Base-by-base conservation (phyloP, 75 land plant genomes). In the Picea sitchensis region DNA sequence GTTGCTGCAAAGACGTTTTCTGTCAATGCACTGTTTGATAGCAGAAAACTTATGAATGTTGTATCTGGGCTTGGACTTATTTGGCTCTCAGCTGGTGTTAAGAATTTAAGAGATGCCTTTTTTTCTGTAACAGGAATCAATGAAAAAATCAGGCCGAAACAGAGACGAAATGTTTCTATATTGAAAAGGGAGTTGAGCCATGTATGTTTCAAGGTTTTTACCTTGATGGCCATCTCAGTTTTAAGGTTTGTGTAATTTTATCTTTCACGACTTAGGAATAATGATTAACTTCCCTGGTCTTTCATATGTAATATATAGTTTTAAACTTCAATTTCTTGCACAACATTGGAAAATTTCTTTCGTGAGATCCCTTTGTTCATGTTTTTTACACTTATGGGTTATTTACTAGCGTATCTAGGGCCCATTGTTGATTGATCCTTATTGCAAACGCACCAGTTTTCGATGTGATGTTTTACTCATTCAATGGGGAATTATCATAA, bases 61-160 rank as follows among this genome's bases (percentile, higher is more conserved):
- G 21, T 74, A 15, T 20, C 34, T 54, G 81, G 81, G 41, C 54
- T 73, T 51, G 81, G 81, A n/a, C 56, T 80, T 32, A 4, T 80
- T 17, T 80, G 81, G 81, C 78, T 80, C 34, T 73, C 81, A 36
- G 59, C 81, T 60, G 81, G 63, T 51, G 23, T 80, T 38, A 58
- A 80, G 32, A 73, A 21, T 18, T 74, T 80, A 73, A 73, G 57
- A 51, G 57, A 47, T 12, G 58, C 41, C 26, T 41, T 73, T 23
- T 73, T 21, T 17, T 73, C 75, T 44, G 44, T 73, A 73, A 47
- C 51, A 4, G 54, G 30, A 41, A 18, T 73, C 3, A 51, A 11
- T 51, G 30, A 73, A 38, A 41, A 73, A 44, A 20, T 73, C 26
- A 73, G 3, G 23, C 75, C 44, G 30, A n/a, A 51, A 73, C 47